Conservation (phyloP, 2,329 filamentous ascomycete genomes). For the Aspergillus uvarum region DNA sequence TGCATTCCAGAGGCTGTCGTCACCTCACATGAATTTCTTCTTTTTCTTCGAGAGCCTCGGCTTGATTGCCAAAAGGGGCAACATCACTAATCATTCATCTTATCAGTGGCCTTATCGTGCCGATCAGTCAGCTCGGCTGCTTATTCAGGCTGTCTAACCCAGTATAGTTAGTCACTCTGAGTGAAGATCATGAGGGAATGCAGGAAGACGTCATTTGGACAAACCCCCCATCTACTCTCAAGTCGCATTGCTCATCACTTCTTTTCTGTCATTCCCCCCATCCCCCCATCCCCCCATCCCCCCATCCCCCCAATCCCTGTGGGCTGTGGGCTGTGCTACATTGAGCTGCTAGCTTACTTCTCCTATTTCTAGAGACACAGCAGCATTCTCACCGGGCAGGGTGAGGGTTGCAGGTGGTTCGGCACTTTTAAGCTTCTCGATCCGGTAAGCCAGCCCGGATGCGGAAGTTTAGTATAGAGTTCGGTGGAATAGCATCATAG, state of each 20-base stretch:
- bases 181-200: conserved; percentile 1
- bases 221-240: background rate
- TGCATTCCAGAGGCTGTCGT: background rate
- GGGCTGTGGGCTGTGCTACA: background rate
- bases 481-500: conserved; percentile 14
- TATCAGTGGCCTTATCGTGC: background rate
- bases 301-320: background rate
- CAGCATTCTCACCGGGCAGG: background rate
- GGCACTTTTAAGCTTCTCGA: conserved; percentile 11
- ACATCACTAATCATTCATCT: conserved; percentile 10
- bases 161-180: no score
- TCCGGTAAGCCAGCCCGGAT: conserved; percentile 29
- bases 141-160: background rate
- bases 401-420: background rate
- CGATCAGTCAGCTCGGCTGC: background rate
- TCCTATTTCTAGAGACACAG: background rate
- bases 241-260: background rate
- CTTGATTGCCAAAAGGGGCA: conserved; percentile 11
- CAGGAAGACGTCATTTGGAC: conserved; percentile 5
- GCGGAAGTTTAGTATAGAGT: conserved; percentile 21
- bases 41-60: conserved; percentile 14
- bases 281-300: no score
- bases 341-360: background rate
- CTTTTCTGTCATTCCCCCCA: no score
- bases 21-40: background rate